Evolutionary conservation across 768 basidiomycete species (phyloP), one percentile per base, ranked within the genome.

Genomic region (Pleurotus ostreatus): DNA sequence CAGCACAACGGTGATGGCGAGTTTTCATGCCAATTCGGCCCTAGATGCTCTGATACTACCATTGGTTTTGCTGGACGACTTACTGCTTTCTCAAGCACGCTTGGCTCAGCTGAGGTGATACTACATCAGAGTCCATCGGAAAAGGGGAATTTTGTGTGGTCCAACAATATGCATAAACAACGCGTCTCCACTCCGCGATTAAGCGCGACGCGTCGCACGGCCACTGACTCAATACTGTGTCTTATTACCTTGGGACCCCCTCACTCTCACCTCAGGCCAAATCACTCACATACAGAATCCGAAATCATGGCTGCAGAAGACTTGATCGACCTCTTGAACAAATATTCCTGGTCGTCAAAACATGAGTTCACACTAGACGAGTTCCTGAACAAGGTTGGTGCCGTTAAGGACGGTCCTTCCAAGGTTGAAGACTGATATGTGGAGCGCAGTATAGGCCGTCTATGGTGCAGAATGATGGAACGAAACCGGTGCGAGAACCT

Each of bases 401-500:
- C 30, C 30, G 30, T 34, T 34, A 8, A 11, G 30, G 30, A 11
- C 9, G 30, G 30, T 34, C 3, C 30, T 34, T 9, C 9, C 30
- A 34, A 34, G 11, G 30, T 4, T 25, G 23, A 25, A 34, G 30
- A 4, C 39, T 38, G n/a, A 46, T 23, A 39, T 43, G 15, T 34
- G 20, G 15, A 6, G 22, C 52, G 11, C 59, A 89, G 87, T 88
- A 82, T 60, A 85, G 77, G 52, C 88, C 89, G 1, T 89, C 87
- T 15, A 85, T 89, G 86, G 84, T 89, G 8, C 82, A 87, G 61
- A 81, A 90, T 63, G 85, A 89, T 57, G 88, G 88, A 3, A 85
- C 76, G 0, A 89, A 88, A 67, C 87, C 87, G 43, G 88, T 89
- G 56, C 65, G 82, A 59, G 55, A 34, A 34, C 3, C 30, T 11